Evolutionary conservation across 2,329 filamentous ascomycete genomes (phyloP).

Genomic region (Magnaporthales sp.): DNA sequence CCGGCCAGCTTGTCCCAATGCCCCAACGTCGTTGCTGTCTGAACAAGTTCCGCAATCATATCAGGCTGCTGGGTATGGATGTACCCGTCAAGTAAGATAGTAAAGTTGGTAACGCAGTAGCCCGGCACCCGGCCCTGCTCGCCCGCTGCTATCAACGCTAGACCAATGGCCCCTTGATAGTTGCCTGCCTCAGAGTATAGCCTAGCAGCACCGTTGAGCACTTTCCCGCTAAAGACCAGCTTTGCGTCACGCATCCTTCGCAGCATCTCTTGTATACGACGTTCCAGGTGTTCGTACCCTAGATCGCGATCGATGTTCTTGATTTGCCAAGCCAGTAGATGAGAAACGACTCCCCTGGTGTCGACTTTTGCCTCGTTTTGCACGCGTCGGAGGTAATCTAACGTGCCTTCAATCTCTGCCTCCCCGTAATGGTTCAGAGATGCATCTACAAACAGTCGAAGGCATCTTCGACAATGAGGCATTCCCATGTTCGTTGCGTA

Average conservation of each 20-base stretch:
- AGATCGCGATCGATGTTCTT: conserved; percentile 19
- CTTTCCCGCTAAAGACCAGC: conserved; percentile 15
- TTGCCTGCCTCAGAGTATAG: conserved; percentile 18
- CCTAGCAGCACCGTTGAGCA: conserved; percentile 21
- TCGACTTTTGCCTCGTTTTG: conserved; percentile 29
- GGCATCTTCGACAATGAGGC: conserved; percentile 28
- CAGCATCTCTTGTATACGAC: conserved; percentile 12
- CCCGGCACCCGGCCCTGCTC: conserved; percentile 13
- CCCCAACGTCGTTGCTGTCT: conserved; percentile 9
- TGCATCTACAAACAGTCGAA: conserved; percentile 39
- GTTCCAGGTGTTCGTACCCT: conserved; percentile 12
- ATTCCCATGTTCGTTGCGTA: conserved; percentile 24
- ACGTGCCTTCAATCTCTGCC: conserved; percentile 17
- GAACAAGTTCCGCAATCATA: conserved; percentile 13
- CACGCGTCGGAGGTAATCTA: conserved; percentile 29
- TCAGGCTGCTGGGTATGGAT: conserved; percentile 14
- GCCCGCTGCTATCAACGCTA: conserved; percentile 19
- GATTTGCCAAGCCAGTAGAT: conserved; percentile 28
- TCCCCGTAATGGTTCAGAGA: conserved; percentile 22
- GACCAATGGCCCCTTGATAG: conserved; percentile 17
- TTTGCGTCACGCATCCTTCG: conserved; percentile 12
- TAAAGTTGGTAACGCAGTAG: conserved; percentile 23
- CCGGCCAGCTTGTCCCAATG: conserved; percentile 6
- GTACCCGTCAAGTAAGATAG: conserved; percentile 18
- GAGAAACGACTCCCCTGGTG: conserved; percentile 28